Conservation (phyloP, 2,329 filamentous ascomycete species). For the Basipetospora chlamydospora region DNA sequence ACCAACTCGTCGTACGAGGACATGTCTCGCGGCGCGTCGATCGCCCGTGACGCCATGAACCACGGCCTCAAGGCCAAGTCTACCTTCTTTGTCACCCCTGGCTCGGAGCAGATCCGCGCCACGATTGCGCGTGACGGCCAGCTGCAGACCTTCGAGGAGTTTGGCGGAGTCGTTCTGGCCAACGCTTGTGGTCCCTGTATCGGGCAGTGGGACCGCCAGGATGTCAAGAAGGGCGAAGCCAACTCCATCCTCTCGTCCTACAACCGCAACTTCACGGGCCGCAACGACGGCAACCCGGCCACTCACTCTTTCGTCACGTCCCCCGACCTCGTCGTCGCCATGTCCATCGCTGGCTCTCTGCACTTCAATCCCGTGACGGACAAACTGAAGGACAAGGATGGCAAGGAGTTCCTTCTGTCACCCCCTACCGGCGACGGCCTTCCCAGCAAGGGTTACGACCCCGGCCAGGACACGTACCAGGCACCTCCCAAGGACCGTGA, state of each 20-base stretch:
- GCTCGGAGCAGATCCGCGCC: slow-evolving; percentile 91
- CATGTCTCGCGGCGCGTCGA: slow-evolving; percentile 85
- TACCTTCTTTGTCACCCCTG: slow-evolving; percentile 87
- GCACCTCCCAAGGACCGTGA: slow-evolving; percentile 71
- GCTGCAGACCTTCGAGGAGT: slow-evolving; percentile 88
- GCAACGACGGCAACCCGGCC: slow-evolving; percentile 90
- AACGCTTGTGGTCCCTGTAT: slow-evolving; percentile 92
- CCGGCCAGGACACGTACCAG: slow-evolving; percentile 89
- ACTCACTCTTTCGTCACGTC: slow-evolving; percentile 90
- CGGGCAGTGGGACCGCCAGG: slow-evolving; percentile 86
- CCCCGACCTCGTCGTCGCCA: slow-evolving; percentile 75
- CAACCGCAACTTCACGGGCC: slow-evolving; percentile 99
- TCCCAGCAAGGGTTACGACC: slow-evolving; percentile 71
- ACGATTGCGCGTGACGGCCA: slow-evolving; percentile 86
- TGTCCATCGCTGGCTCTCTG: slow-evolving; percentile 69
- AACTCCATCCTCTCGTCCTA: slow-evolving; percentile 98
- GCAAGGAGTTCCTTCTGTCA: slow-evolving; percentile 86
- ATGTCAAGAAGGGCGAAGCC: slow-evolving; percentile 86
- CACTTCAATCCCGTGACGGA: slow-evolving; percentile 95
- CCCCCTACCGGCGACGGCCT: slow-evolving; percentile 70
- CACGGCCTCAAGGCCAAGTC: slow-evolving; percentile 91
- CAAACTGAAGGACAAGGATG: slow-evolving; percentile 83
- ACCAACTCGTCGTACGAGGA: slow-evolving; percentile 82
- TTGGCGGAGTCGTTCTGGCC: slow-evolving; percentile 84
- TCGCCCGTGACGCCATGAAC: slow-evolving; percentile 77